These are phyloP conservation scores for Penicillium paradoxum DNA, from an alignment of 495 filamentous ascomycete species.

Conservation along the genomic window DNA sequence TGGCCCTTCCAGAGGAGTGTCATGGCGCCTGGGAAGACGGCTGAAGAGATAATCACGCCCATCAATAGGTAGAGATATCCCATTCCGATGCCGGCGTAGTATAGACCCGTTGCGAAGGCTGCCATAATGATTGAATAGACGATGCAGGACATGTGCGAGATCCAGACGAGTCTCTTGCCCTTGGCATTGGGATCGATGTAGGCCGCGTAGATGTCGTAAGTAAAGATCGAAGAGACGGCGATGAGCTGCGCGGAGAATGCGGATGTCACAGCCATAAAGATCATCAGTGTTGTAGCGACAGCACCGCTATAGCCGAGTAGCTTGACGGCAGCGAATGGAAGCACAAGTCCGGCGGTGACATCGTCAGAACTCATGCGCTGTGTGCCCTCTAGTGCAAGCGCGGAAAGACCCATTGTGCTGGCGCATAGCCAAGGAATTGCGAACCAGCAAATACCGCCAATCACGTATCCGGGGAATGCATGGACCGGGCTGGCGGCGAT, in stretches of 20 bases:
- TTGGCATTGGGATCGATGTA: constrained; percentile 54
- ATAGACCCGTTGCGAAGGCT: constrained; percentile 74
- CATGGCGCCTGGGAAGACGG: constrained; percentile 77
- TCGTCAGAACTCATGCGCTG: constrained; percentile 67
- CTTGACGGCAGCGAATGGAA: constrained; percentile 87
- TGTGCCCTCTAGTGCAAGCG: constrained; percentile 72
- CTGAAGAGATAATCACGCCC: constrained; percentile 85
- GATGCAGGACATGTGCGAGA: constrained; percentile 73
- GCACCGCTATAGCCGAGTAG: constrained; percentile 86
- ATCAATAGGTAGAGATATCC: constrained; percentile 82
- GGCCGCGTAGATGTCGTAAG: constrained; percentile 83
- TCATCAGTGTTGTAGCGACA: constrained; percentile 72
- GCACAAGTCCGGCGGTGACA: constrained; percentile 79
- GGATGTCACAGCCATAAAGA: constrained; percentile 95
- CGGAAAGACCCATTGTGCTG: constrained; percentile 90
- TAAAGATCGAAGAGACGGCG: constrained; percentile 87
- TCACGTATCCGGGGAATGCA: constrained; percentile 87
- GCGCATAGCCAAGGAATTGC: constrained; percentile 92
- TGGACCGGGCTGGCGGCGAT: constrained; percentile 87
- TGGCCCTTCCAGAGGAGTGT: constrained; percentile 79
- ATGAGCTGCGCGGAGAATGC: constrained; percentile 88
- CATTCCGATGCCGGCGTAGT: constrained; percentile 64
- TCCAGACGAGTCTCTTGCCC: constrained; percentile 78
- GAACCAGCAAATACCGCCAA: constrained; percentile 90
- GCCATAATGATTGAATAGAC: constrained; percentile 81